These are phyloP conservation scores for Ganoderma lingzhi DNA, from an alignment of 1,284 basidiomycete genomes.

Conservation along the genomic window DNA sequence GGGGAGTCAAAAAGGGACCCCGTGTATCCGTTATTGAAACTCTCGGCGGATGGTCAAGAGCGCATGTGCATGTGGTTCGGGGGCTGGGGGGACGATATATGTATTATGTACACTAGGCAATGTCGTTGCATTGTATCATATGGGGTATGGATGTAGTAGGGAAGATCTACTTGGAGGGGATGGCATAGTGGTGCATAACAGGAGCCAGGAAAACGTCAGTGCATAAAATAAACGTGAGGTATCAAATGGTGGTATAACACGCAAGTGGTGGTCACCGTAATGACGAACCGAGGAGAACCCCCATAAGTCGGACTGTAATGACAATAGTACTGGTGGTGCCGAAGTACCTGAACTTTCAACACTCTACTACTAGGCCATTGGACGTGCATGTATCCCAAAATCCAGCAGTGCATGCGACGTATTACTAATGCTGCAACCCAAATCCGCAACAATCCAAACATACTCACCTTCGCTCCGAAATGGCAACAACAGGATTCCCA, in stretches of 20 bases:
- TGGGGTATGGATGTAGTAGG: slow-evolving; percentile 29
- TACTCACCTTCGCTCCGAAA: slow-evolving; percentile 22
- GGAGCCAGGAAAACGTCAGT: slow-evolving; percentile 3
- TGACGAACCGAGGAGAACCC: slow-evolving; percentile 8
- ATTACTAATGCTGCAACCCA: slow-evolving; percentile 14
- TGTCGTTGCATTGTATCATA: slow-evolving; percentile 27
- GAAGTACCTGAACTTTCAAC: not conserved
- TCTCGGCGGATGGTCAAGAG: not conserved
- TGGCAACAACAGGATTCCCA: not conserved
- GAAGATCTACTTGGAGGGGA: slow-evolving; percentile 22
- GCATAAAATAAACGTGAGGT: not conserved
- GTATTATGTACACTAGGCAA: slow-evolving; percentile 22
- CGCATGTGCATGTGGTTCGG: not conserved
- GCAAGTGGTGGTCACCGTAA: slow-evolving; percentile 23
- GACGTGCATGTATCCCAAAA: not conserved
- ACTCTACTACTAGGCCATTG: not conserved
- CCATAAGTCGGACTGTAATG: not conserved
- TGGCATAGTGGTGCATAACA: slow-evolving; percentile 32
- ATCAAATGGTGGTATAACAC: slow-evolving; percentile 23
- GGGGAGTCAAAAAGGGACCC: not conserved
- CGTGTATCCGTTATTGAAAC: not conserved
- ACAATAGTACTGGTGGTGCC: not conserved
- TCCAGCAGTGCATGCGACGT: not conserved
- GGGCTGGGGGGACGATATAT: not conserved
- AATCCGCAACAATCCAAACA: slow-evolving; percentile 19